These are phyloP conservation scores for Phanerochaete carnosa DNA, from an alignment of 768 basidiomycete genomes.

Conservation along the genomic window DNA sequence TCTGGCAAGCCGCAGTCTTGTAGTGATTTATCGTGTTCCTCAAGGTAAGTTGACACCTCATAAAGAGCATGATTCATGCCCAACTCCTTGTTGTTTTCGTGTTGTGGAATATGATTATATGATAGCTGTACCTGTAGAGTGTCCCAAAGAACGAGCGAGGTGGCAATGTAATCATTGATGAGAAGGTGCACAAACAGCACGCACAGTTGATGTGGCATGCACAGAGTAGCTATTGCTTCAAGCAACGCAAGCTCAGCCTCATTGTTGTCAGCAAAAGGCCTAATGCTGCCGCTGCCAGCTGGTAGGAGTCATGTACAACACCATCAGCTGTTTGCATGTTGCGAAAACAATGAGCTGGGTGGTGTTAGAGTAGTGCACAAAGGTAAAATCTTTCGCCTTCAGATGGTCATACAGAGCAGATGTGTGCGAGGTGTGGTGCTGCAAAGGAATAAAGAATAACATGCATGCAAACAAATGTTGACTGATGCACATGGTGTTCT, in stretches of 20 bases:
- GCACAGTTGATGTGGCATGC: conserved; percentile 35
- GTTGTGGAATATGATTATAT: conserved; percentile 19
- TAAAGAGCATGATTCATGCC: conserved; percentile 22
- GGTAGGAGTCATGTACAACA: conserved; percentile 15
- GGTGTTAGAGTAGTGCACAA: conserved; percentile 23
- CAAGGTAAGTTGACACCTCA: conserved; percentile 19
- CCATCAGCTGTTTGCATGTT: conserved; percentile 9
- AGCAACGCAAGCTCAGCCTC: conserved; percentile 28
- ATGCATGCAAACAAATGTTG: conserved; percentile 10
- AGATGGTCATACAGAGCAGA: conserved; percentile 23
- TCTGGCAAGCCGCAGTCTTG: conserved; percentile 28
- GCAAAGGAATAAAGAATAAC: conserved; percentile 10
- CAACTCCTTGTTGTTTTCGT: conserved; percentile 12
- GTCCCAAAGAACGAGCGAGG: conserved; percentile 26
- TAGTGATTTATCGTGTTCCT: conserved; percentile 26
- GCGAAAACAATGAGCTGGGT: conserved; percentile 13
- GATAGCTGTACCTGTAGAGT: conserved; percentile 20
- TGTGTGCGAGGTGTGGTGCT: conserved; percentile 18
- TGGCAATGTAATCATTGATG: conserved; percentile 28
- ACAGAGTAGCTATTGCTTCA: conserved; percentile 31
- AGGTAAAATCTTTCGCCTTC: conserved; percentile 36
- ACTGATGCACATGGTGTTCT: not conserved
- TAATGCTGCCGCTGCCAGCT: conserved; percentile 10
- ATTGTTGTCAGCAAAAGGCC: conserved; percentile 24
- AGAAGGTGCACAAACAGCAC: conserved; percentile 37